Conservation (phyloP, 805 yeast genomes). For the Spathaspora girioi region DNA sequence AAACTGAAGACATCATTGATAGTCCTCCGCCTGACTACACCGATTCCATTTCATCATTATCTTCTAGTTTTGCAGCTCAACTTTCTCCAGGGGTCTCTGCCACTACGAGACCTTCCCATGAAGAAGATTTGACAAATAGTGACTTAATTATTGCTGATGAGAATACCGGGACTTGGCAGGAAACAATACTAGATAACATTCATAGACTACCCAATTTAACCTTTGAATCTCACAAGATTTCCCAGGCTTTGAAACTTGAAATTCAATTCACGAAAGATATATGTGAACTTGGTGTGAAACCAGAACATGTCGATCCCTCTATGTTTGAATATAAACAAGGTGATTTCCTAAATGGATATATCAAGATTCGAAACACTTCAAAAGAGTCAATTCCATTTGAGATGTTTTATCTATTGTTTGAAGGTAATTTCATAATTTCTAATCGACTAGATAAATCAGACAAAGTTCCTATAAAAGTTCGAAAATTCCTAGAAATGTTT, state of each 20-base stretch:
- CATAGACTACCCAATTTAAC: slow-evolving; percentile 30
- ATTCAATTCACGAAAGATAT: slow-evolving; percentile 33
- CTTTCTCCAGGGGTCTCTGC: background rate
- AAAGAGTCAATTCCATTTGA: slow-evolving; percentile 50
- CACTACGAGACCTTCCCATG: background rate
- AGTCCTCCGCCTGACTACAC: slow-evolving; percentile 8
- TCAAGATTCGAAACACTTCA: slow-evolving; percentile 40
- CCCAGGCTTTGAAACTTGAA: slow-evolving; percentile 24
- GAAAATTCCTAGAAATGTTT: slow-evolving; percentile 44
- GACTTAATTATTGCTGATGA: slow-evolving; percentile 32
- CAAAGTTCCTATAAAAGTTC: slow-evolving; percentile 11
- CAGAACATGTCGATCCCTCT: slow-evolving; percentile 27
- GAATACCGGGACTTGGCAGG: slow-evolving; percentile 28
- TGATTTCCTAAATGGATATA: slow-evolving; percentile 61
- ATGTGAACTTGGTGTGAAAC: slow-evolving; percentile 23
- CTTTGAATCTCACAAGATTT: slow-evolving; percentile 20
- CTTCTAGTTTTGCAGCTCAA: background rate
- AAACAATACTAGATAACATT: slow-evolving; percentile 36
- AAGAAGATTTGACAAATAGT: background rate
- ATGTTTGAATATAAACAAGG: slow-evolving; percentile 58
- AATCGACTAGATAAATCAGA: slow-evolving; percentile 12
- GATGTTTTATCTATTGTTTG: slow-evolving; percentile 57
- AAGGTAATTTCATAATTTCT: slow-evolving; percentile 40
- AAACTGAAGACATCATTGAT: slow-evolving; percentile 7
- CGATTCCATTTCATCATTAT: background rate